A percentile compares a stretch with the other conserved stretches of the same genome.
These are phyloP conservation scores for Diaporthe capsici DNA, from an alignment of 2,329 filamentous ascomycete genomes.

Conservation along the genomic window DNA sequence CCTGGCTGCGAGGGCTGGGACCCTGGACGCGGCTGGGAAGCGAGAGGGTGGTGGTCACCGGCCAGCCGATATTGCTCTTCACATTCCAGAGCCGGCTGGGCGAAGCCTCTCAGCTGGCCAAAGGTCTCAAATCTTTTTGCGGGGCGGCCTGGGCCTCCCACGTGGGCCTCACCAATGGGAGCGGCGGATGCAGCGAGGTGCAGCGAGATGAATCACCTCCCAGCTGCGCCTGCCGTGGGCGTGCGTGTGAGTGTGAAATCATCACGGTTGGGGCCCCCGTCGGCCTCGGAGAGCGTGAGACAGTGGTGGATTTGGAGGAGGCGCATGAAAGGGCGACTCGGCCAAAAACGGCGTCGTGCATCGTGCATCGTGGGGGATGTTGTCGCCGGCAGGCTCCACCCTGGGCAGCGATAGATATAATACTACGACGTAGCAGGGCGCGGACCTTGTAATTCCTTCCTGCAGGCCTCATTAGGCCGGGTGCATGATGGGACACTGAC, in stretches of 20 bases:
- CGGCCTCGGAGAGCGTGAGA: not conserved
- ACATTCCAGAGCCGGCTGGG: slow-evolving; percentile 42
- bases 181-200: slow-evolving; percentile 14
- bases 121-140: slow-evolving; percentile 37
- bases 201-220: slow-evolving; percentile 35
- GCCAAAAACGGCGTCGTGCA: slow-evolving; percentile 34
- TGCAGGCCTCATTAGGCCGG: slow-evolving; percentile 22
- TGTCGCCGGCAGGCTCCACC: slow-evolving; percentile 33
- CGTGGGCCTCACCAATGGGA: slow-evolving; percentile 36
- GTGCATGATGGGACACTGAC: slow-evolving; percentile 28
- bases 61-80: slow-evolving; percentile 36
- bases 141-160: slow-evolving; percentile 36
- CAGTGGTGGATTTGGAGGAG: slow-evolving; percentile 8
- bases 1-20: slow-evolving; percentile 35
- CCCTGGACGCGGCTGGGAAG: slow-evolving; percentile 18
- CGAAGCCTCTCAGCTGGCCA: slow-evolving; percentile 37
- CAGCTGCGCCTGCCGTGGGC: slow-evolving; percentile 35
- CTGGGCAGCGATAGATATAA: not conserved
- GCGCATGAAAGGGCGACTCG: slow-evolving; percentile 35
- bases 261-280: slow-evolving; percentile 8
- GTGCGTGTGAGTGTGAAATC: slow-evolving; percentile 10
- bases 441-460: slow-evolving; percentile 12
- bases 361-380: slow-evolving; percentile 29
- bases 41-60: slow-evolving; percentile 38
- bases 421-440: not conserved